Evolutionary conservation across 1,284 basidiomycete genomes (phyloP).

Genomic region (Austroboletus sp.): DNA sequence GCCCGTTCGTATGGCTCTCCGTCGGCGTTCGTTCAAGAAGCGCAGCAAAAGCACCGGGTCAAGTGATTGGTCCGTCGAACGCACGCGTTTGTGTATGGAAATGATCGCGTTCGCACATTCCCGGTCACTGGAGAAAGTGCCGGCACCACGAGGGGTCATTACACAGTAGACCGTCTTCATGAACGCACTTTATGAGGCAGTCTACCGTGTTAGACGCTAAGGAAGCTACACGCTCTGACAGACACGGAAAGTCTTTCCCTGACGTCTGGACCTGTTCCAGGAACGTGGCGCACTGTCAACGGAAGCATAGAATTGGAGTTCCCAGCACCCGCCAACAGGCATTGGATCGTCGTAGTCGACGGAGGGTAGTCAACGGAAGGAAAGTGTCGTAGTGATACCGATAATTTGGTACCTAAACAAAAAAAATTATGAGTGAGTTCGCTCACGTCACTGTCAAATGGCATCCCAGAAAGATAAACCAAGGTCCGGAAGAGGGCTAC

Average conservation of each 20-base stretch:
- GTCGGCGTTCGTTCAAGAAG: background rate
- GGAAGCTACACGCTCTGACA: background rate
- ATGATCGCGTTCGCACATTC: background rate
- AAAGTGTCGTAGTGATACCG: background rate
- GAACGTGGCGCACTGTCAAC: background rate
- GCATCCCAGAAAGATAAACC: background rate
- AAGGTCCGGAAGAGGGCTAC: background rate
- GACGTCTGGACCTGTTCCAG: background rate
- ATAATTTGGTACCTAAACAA: background rate
- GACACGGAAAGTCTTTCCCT: background rate
- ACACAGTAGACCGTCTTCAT: background rate
- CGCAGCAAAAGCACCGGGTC: background rate
- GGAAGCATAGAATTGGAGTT: background rate
- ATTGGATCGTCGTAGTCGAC: background rate
- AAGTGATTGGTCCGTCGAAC: constrained; percentile 1
- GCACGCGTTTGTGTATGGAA: background rate
- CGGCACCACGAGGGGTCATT: background rate
- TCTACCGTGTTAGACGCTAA: background rate
- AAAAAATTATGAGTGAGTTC: background rate
- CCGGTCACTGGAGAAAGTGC: background rate
- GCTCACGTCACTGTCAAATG: background rate
- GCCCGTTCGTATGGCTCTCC: background rate
- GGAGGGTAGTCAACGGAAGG: background rate
- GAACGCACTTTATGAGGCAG: background rate
- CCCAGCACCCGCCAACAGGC: background rate